Evolutionary conservation across 768 basidiomycete species (phyloP), one percentile per base, ranked within the genome.

Genomic region (Cystobasidium onofrii): DNA sequence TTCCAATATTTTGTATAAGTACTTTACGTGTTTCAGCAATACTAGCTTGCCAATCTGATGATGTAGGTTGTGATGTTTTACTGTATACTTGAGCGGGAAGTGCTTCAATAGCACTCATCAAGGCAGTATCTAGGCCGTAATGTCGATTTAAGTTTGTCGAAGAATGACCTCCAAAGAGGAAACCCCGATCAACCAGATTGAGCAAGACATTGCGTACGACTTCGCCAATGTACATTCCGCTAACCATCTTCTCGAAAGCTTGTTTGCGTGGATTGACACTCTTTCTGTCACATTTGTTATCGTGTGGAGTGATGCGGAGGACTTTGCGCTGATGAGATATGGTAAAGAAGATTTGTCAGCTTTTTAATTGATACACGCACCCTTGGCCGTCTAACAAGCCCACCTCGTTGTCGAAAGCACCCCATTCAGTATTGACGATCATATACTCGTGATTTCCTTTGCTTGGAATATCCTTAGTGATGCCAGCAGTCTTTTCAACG

Each of bases 141-240:
- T 96, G 95, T 27, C 85, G 86, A 83, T 99, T 98, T 75, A 99
- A 80, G 10, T 80, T 80, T 0, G 82, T 74, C 2, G 91, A 89
- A 6, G 88, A 88, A 76, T 87, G 87, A 9, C 96, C 96, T 64
- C 84, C 82, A 82, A 99, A 96, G 29, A 98, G 84, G 29, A 83
- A 73, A 41, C 81, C 80, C 43, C 78, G 76, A 77, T 84, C 83
- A 75, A 80, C 76, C 76, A 97, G 83, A 62, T 91, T 86, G 34
- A 92, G 84, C 65, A 97, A 84, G 77, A 95, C 83, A 79, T 90
- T 90, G 44, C 96, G 89, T 29, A 89, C 86, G 75, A 98, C 86
- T 82, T 99, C 96, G 72, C 96, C 96, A 46, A 98, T 87, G 81
- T 99, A 99, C 95, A 99, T 97, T 72, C 96, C 96, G 0, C 92